A percentile compares a stretch with the other conserved stretches of the same genome.
These are phyloP conservation scores for Pyrenopolyporus hunteri DNA, from an alignment of 495 filamentous ascomycete genomes.

Conservation along the genomic window DNA sequence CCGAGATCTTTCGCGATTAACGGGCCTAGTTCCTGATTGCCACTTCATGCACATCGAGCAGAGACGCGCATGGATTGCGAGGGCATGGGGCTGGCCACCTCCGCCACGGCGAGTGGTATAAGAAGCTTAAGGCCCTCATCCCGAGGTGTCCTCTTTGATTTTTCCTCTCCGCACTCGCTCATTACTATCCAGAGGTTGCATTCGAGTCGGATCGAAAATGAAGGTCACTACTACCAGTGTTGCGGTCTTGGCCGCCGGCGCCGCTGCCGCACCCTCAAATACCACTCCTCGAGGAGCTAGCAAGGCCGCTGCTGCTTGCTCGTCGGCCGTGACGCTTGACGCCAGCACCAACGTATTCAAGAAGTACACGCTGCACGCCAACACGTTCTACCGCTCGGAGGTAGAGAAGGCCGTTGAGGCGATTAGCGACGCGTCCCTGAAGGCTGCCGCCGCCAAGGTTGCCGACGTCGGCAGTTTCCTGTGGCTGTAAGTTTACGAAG, in stretches of 20 bases:
- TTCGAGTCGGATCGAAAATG: constrained; percentile 48
- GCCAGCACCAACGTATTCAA: constrained; percentile 60
- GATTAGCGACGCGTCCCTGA: constrained; percentile 47
- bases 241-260: constrained; percentile 51
- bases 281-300: constrained; percentile 39
- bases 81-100: constrained; percentile 6
- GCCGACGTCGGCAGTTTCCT: constrained; percentile 71
- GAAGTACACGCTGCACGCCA: constrained; percentile 61
- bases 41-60: constrained; percentile 9
- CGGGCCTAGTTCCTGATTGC: constrained; percentile 60
- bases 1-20: constrained; percentile 48
- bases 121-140: constrained; percentile 26
- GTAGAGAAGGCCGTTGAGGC: constrained; percentile 55
- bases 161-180: constrained; percentile 47
- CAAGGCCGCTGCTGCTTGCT: constrained; percentile 48
- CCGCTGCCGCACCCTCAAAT: constrained; percentile 49
- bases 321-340: constrained; percentile 58
- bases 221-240: constrained; percentile 50
- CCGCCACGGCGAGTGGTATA: constrained; percentile 30
- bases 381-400: constrained; percentile 62
- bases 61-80: constrained; percentile 5
- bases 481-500: constrained; percentile 63
- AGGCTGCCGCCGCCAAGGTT: constrained; percentile 55
- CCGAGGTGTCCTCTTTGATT: constrained; percentile 15
- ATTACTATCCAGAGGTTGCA: constrained; percentile 33